Evolutionary conservation across 2,329 filamentous ascomycete species (phyloP).

Genomic region (Karstenula rhodostoma): DNA sequence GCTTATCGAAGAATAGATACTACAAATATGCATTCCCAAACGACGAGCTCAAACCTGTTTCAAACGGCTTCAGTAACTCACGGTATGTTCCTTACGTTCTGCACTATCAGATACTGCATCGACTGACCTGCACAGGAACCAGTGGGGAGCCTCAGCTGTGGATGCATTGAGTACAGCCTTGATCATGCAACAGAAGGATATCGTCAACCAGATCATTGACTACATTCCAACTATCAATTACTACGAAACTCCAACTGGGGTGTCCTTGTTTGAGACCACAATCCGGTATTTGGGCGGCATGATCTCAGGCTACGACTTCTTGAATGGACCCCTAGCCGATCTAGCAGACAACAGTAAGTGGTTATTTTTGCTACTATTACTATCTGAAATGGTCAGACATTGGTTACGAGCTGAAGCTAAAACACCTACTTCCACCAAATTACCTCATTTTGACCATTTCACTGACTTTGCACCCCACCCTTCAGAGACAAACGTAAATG

Average conservation of each 20-base stretch:
- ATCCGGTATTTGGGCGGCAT: constrained; percentile 87
- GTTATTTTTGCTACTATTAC: too few relatives aligned
- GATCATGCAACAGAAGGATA: constrained; percentile 73
- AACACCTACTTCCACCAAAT: too few relatives aligned
- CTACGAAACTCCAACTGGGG: constrained; percentile 61
- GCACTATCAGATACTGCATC: not conserved
- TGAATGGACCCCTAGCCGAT: constrained; percentile 70
- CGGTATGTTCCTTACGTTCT: constrained; percentile 59
- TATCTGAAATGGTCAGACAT: too few relatives aligned
- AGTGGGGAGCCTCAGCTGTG: constrained; percentile 84
- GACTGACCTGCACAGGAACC: constrained; percentile 66
- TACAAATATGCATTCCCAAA: constrained; percentile 77
- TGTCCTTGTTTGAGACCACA: constrained; percentile 89
- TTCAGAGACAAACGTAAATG: constrained; percentile 61
- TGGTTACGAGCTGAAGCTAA: too few relatives aligned
- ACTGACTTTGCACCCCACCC: too few relatives aligned
- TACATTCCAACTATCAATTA: constrained; percentile 78
- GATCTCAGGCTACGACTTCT: constrained; percentile 76
- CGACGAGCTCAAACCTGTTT: constrained; percentile 76
- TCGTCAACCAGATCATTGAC: constrained; percentile 75
- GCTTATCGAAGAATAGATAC: constrained; percentile 45
- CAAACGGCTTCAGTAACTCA: constrained; percentile 71
- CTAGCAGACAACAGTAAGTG: constrained; percentile 59
- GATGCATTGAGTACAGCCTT: constrained; percentile 83
- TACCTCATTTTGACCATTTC: too few relatives aligned